These are phyloP conservation scores for Solanum appendiculatum DNA, from an alignment of 257 asterid genomes.

Conservation along the genomic window DNA sequence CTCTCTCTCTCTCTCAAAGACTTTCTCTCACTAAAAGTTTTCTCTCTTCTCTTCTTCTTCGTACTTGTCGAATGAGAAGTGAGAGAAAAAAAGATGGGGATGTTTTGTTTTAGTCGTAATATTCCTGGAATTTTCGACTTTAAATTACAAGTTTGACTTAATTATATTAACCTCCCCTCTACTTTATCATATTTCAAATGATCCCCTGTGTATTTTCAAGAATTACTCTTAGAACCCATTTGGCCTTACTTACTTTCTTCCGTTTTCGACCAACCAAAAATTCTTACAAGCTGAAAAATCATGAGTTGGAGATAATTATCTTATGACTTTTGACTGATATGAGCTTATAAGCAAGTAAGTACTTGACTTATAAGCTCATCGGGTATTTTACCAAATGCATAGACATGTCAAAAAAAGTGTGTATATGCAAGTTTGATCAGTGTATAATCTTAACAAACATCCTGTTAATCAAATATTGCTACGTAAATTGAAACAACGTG, in stretches of 20 bases:
- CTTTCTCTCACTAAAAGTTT: slow-evolving; percentile 3
- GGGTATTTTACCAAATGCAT: background rate
- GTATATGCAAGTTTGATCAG: background rate
- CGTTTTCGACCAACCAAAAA: background rate
- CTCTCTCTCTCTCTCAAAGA: background rate
- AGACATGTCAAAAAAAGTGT: background rate
- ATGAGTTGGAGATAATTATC: background rate
- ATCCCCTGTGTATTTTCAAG: background rate
- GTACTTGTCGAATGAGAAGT: slow-evolving; percentile 13
- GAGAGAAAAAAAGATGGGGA: background rate
- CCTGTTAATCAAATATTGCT: accelerated
- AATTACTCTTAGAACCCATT: background rate
- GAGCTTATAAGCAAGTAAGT: background rate
- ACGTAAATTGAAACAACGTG: background rate
- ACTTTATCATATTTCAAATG: background rate
- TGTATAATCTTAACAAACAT: background rate
- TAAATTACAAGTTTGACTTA: background rate
- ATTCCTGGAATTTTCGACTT: slow-evolving; percentile 3
- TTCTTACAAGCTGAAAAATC: background rate
- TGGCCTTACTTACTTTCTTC: background rate
- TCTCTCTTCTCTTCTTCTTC: slow-evolving; percentile 1
- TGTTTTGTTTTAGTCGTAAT: slow-evolving; percentile 12
- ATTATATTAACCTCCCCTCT: background rate
- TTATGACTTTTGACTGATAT: background rate
- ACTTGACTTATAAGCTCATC: background rate